phyloP scores from a whole-genome alignment of 768 basidiomycete species.

The Suillus fuscotomentosus region DNA sequence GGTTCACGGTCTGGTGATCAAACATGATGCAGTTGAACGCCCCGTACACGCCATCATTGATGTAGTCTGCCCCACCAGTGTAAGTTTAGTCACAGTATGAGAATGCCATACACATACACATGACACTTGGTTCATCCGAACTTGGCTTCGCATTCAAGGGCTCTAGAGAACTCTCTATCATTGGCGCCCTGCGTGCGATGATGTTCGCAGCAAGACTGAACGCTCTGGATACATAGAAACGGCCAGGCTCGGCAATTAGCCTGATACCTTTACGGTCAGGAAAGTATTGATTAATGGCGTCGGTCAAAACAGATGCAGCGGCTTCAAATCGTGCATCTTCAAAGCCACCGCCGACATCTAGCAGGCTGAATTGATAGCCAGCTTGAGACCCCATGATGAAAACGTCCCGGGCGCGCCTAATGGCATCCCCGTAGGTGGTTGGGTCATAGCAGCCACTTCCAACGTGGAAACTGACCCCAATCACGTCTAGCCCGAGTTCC shows the following conservation, averaged over 20 bases:
- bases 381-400: conserved; percentile 84
- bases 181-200: conserved; percentile 79
- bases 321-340: conserved; percentile 84
- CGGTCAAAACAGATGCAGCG: conserved; percentile 67
- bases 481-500: conserved; percentile 77
- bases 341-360: conserved; percentile 97
- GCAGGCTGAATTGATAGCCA: conserved; percentile 79
- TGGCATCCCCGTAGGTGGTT: conserved; percentile 84
- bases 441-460: conserved; percentile 97
- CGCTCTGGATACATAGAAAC: conserved; percentile 90
- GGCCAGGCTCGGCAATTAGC: conserved; percentile 94
- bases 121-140: conserved; percentile 55
- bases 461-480: conserved; percentile 97
- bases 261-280: conserved; percentile 65
- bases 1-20: conserved; percentile 92
- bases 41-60: conserved; percentile 99
- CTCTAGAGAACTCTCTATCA: conserved; percentile 32
- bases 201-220: conserved; percentile 92
- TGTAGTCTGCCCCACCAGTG: conserved; percentile 70
- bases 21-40: conserved; percentile 97
- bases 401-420: conserved; percentile 74
- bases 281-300: conserved; percentile 77
- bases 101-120: conserved; percentile 70
- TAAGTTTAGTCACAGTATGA: conserved; percentile 1
- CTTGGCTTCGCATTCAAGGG: conserved; percentile 21